Percentiles rank a stretch among this genome's conserved stretches.
Evolutionary conservation across 331 rosid species (phyloP).

Genomic region (Dryas integrifolia): DNA sequence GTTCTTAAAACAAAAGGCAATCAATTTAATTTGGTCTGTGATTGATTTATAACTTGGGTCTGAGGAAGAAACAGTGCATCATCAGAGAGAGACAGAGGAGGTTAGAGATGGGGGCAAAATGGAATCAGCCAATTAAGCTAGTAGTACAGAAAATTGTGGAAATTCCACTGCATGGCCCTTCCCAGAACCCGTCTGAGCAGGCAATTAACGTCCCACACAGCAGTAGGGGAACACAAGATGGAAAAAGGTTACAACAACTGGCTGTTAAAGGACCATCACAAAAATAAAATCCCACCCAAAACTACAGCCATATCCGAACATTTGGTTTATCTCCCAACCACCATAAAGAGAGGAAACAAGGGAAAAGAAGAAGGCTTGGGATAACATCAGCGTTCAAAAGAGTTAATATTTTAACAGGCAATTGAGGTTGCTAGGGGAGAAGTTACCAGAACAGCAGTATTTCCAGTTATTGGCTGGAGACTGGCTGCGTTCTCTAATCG

Average conservation of each 20-base stretch:
- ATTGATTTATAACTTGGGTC: neutral
- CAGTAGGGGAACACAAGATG: slow-evolving; percentile 10
- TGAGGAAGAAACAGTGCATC: slow-evolving; percentile 1
- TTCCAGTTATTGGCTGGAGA: slow-evolving; percentile 69
- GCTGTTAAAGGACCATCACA: slow-evolving; percentile 22
- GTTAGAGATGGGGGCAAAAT: slow-evolving; percentile 8
- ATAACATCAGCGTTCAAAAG: slow-evolving; percentile 19
- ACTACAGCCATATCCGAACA: slow-evolving; percentile 33
- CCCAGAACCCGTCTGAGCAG: slow-evolving; percentile 32
- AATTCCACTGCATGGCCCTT: slow-evolving; percentile 39
- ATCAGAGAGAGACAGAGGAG: neutral
- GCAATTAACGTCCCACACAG: slow-evolving; percentile 31
- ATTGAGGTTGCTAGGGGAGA: slow-evolving; percentile 53
- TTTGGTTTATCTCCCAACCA: slow-evolving; percentile 18
- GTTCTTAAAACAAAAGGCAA: neutral
- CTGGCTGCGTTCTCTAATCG: slow-evolving; percentile 67
- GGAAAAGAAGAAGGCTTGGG: slow-evolving; percentile 7
- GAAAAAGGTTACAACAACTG: slow-evolving; percentile 25
- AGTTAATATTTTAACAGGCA: slow-evolving; percentile 32
- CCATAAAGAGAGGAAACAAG: slow-evolving; percentile 16
- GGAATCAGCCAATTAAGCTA: slow-evolving; percentile 28
- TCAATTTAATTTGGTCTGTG: neutral
- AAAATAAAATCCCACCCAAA: slow-evolving; percentile 20
- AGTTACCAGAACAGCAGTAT: slow-evolving; percentile 72
- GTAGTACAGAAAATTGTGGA: slow-evolving; percentile 40